A percentile compares a stretch with the other conserved stretches of the same genome.
phyloP scores from a whole-genome alignment of 2,329 filamentous ascomycete species.

The Trichoderma gracile region DNA sequence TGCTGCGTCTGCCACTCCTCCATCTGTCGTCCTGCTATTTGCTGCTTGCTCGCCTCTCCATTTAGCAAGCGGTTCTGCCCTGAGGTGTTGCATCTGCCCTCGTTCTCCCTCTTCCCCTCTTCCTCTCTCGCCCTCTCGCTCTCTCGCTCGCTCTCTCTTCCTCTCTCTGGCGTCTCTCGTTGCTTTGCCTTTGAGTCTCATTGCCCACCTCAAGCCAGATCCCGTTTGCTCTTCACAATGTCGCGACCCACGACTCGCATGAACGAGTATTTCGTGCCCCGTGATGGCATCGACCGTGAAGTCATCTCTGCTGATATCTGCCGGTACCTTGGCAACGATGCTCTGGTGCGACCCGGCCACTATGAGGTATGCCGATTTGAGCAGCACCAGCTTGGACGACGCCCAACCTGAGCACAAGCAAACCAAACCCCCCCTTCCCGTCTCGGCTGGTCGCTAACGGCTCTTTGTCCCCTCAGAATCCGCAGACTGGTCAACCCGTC shows the following conservation, averaged over 20 bases:
- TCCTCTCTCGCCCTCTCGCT: conserved; percentile 30
- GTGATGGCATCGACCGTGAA: conserved; percentile 79
- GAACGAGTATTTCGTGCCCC: conserved; percentile 79
- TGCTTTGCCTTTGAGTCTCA: conserved; percentile 26
- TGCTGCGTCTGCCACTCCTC: conserved; percentile 13
- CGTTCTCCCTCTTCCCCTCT: conserved; percentile 27
- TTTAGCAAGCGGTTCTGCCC: conserved; percentile 17
- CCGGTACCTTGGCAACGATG: conserved; percentile 80
- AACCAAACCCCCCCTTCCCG: background rate
- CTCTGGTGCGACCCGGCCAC: conserved; percentile 71
- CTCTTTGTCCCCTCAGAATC: conserved; percentile 45
- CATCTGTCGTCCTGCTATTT: conserved; percentile 21
- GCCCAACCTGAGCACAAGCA: background rate
- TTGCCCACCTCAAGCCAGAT: conserved; percentile 4
- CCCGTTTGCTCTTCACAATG: conserved; percentile 22
- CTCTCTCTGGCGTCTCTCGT: conserved; percentile 27
- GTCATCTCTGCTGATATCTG: conserved; percentile 84
- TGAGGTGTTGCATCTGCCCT: conserved; percentile 10
- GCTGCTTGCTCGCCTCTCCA: conserved; percentile 6
- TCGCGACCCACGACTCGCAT: conserved; percentile 48
- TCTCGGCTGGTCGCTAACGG: conserved; percentile 6
- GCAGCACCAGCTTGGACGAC: background rate
- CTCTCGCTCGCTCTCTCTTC: conserved; percentile 27
- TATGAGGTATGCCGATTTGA: conserved; percentile 60
- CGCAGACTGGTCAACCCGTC: conserved; percentile 59